Percentiles rank a stretch among this genome's conserved stretches.
These are phyloP conservation scores for Peterozyma toletana DNA, from an alignment of 805 yeast species.

Conservation along the genomic window DNA sequence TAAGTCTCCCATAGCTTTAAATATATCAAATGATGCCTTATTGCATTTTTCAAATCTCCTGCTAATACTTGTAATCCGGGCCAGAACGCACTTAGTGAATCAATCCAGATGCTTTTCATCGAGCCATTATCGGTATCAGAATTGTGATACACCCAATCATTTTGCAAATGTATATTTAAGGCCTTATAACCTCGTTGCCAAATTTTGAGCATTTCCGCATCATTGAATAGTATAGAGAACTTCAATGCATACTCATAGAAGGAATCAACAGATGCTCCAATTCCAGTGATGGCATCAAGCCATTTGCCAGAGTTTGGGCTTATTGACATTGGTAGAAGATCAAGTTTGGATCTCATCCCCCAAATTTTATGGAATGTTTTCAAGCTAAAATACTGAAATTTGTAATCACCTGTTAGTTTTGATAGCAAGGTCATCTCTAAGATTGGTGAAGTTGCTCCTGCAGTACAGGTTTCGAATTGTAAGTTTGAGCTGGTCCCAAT, in stretches of 20 bases:
- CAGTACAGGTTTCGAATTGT: slow-evolving; percentile 68
- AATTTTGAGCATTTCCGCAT: slow-evolving; percentile 38
- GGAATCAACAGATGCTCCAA: slow-evolving; percentile 90
- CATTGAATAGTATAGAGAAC: slow-evolving; percentile 65
- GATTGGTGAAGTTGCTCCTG: slow-evolving; percentile 82
- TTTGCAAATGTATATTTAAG: slow-evolving; percentile 43
- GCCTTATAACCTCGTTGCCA: slow-evolving; percentile 60
- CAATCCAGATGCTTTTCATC: slow-evolving; percentile 63
- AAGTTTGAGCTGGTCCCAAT: slow-evolving; percentile 31
- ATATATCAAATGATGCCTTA: slow-evolving; percentile 50
- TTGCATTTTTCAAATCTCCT: slow-evolving; percentile 68
- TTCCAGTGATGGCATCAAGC: slow-evolving; percentile 59
- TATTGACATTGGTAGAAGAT: slow-evolving; percentile 73
- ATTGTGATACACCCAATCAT: slow-evolving; percentile 48
- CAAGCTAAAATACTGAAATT: slow-evolving; percentile 57
- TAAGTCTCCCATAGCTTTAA: slow-evolving; percentile 74
- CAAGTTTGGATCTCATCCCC: slow-evolving; percentile 53
- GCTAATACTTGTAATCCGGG: slow-evolving; percentile 77
- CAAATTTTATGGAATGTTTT: slow-evolving; percentile 64
- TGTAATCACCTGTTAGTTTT: slow-evolving; percentile 62
- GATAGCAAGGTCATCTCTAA: slow-evolving; percentile 77
- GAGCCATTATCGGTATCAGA: slow-evolving; percentile 48
- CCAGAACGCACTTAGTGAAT: slow-evolving; percentile 81
- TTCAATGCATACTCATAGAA: slow-evolving; percentile 86
- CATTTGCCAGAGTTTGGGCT: slow-evolving; percentile 51